Conservation (phyloP, 768 basidiomycete species). For the Amanita brunnescens region DNA sequence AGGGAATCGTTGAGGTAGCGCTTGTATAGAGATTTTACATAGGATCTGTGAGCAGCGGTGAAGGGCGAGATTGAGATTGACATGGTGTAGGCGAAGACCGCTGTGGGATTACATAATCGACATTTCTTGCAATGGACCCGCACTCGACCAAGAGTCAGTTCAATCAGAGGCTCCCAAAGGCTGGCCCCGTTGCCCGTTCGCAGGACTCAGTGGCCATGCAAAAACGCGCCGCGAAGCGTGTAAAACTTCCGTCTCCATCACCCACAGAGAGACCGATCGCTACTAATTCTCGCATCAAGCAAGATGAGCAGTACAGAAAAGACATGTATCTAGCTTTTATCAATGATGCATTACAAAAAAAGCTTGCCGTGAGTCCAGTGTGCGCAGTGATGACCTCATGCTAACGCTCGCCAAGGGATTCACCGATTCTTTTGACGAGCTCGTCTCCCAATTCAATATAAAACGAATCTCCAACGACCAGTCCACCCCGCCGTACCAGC, state of each 20-base stretch:
- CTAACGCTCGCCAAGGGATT: slow-evolving; percentile 48
- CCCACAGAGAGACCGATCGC: slow-evolving; percentile 48
- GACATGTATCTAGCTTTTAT: slow-evolving; percentile 84
- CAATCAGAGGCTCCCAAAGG: slow-evolving; percentile 63
- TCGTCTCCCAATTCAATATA: slow-evolving; percentile 77
- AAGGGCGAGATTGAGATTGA: slow-evolving; percentile 56
- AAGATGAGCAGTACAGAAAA: slow-evolving; percentile 67
- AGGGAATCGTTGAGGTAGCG: slow-evolving; percentile 79
- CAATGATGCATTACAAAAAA: slow-evolving; percentile 71
- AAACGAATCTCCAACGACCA: slow-evolving; percentile 25
- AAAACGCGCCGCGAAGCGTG: slow-evolving; percentile 30
- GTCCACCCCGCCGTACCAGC: slow-evolving; percentile 23
- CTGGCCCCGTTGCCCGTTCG: slow-evolving; percentile 44
- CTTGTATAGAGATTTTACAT: slow-evolving; percentile 89
- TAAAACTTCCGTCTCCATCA: slow-evolving; percentile 16
- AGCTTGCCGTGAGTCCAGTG: slow-evolving; percentile 45
- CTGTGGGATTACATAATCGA: slow-evolving; percentile 4
- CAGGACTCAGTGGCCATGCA: slow-evolving; percentile 14
- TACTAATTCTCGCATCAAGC: slow-evolving; percentile 70
- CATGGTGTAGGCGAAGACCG: too few species aligned
- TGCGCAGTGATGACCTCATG: slow-evolving; percentile 7
- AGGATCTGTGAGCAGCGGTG: slow-evolving; percentile 65
- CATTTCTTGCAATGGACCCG: slow-evolving; percentile 49
- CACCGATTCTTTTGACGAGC: slow-evolving; percentile 74
- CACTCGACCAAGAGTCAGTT: slow-evolving; percentile 71